phyloP scores from a whole-genome alignment of 2,329 filamentous ascomycete species.

The Xylaria sp. region DNA sequence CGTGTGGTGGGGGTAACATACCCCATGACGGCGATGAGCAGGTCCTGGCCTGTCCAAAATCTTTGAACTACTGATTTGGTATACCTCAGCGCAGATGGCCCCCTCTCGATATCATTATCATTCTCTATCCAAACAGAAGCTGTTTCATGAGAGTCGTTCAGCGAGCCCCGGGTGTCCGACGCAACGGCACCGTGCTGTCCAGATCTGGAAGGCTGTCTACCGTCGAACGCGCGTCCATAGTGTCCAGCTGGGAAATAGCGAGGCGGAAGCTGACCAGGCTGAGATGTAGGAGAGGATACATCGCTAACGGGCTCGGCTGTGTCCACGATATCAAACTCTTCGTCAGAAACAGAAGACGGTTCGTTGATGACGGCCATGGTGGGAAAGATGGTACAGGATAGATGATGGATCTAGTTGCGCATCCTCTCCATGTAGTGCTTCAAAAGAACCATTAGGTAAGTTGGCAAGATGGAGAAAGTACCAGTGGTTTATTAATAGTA shows the following conservation, averaged over 20 bases:
- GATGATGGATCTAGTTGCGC: background rate
- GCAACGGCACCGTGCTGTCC: background rate
- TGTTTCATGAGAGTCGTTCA: slow-evolving; percentile 18
- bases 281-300: slow-evolving; percentile 23
- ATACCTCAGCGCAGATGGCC: slow-evolving; percentile 25
- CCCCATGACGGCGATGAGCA: slow-evolving; percentile 42
- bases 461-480: background rate
- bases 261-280: background rate
- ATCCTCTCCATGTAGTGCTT: background rate
- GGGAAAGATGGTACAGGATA: background rate
- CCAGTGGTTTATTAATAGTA: background rate
- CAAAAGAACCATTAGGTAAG: background rate
- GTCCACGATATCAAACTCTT: slow-evolving; percentile 36
- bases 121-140: slow-evolving; percentile 16
- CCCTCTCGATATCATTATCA: background rate
- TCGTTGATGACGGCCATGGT: slow-evolving; percentile 28
- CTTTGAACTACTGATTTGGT: slow-evolving; percentile 34
- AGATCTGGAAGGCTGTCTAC: slow-evolving; percentile 1
- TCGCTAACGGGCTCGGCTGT: slow-evolving; percentile 31
- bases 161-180: slow-evolving; percentile 6
- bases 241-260: slow-evolving; percentile 24
- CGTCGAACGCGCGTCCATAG: slow-evolving; percentile 25
- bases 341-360: slow-evolving; percentile 29
- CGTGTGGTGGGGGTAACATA: slow-evolving; percentile 15
- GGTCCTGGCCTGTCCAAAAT: slow-evolving; percentile 29